Percentiles rank a stretch among this genome's conserved stretches.
These are phyloP conservation scores for Geranomyces variabilis DNA, from an alignment of 192 early-diverging fungal genomes.

Conservation along the genomic window DNA sequence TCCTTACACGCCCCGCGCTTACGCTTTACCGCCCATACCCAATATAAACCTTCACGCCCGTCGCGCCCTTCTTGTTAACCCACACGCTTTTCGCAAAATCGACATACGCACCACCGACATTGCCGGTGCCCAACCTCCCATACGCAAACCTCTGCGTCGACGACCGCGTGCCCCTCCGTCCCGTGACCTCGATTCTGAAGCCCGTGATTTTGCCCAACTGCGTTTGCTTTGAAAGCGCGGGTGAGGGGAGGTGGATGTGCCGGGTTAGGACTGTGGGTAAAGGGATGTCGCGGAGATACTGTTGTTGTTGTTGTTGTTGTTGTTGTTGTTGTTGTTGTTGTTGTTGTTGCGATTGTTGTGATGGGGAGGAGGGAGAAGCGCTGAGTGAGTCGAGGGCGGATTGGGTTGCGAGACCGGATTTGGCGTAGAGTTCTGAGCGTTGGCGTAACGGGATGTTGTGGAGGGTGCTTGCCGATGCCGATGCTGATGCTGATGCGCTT, in stretches of 20 bases:
- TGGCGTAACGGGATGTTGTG: conserved; percentile 24
- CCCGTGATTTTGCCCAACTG: conserved; percentile 45
- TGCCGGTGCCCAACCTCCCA: conserved; percentile 42
- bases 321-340: neutral
- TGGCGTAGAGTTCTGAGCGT: conserved; percentile 20
- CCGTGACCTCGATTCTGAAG: conserved; percentile 51
- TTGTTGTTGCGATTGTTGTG: neutral
- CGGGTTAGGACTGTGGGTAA: conserved; percentile 39
- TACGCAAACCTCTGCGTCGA: conserved; percentile 42
- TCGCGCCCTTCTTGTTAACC: conserved; percentile 53
- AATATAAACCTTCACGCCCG: conserved; percentile 58
- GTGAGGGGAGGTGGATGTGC: conserved; percentile 38
- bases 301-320: neutral
- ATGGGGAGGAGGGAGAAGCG: neutral
- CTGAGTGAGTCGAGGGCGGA: neutral
- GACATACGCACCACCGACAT: conserved; percentile 31
- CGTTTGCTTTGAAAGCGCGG: conserved; percentile 6
- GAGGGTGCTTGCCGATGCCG: conserved; percentile 4
- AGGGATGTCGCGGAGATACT: conserved; percentile 40
- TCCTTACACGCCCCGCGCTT: no score
- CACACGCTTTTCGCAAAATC: conserved; percentile 49
- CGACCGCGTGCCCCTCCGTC: conserved; percentile 42
- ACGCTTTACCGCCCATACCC: conserved; percentile 48
- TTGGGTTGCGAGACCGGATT: conserved; percentile 1
- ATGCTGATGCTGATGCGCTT: neutral